These are phyloP conservation scores for Fraxinus americana DNA, from an alignment of 257 asterid species.

Conservation along the genomic window DNA sequence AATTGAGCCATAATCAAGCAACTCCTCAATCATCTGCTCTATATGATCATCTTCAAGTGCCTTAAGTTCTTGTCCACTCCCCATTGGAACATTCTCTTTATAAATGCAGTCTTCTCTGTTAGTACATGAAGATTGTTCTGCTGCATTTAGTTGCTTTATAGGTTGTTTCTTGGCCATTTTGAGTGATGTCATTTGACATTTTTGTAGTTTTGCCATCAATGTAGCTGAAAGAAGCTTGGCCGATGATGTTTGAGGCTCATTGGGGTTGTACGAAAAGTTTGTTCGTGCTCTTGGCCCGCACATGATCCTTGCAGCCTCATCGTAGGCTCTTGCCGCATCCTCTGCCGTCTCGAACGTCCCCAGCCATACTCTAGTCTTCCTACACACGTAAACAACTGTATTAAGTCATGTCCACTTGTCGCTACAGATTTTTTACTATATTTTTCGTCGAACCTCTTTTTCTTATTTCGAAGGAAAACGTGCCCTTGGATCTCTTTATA, in stretches of 20 bases:
- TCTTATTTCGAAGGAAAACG: too few relatives aligned
- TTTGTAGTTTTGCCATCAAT: constrained; percentile 77
- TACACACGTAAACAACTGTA: constrained; percentile 11
- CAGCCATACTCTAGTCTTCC: constrained; percentile 91
- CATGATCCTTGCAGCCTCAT: constrained; percentile 86
- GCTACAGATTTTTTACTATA: neutral
- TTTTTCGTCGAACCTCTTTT: neutral
- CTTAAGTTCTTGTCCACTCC: constrained; percentile 26
- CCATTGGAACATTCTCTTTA: constrained; percentile 24
- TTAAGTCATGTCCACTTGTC: neutral
- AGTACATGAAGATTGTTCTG: constrained; percentile 7
- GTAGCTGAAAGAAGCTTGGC: constrained; percentile 66
- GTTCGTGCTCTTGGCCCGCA: constrained; percentile 83
- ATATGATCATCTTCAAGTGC: constrained; percentile 74
- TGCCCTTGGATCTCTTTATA: too few relatives aligned
- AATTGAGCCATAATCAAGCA: constrained; percentile 69
- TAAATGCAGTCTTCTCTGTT: constrained; percentile 5
- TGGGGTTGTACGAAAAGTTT: constrained; percentile 60
- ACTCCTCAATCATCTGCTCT: constrained; percentile 86
- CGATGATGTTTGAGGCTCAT: constrained; percentile 55
- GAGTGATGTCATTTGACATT: constrained; percentile 67
- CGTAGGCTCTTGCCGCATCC: constrained; percentile 91
- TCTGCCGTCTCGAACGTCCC: constrained; percentile 95
- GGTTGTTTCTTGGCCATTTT: constrained; percentile 45
- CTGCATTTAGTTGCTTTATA: constrained; percentile 8